Evolutionary conservation across 768 basidiomycete species (phyloP).

Genomic region (Boletus rubescentipes): DNA sequence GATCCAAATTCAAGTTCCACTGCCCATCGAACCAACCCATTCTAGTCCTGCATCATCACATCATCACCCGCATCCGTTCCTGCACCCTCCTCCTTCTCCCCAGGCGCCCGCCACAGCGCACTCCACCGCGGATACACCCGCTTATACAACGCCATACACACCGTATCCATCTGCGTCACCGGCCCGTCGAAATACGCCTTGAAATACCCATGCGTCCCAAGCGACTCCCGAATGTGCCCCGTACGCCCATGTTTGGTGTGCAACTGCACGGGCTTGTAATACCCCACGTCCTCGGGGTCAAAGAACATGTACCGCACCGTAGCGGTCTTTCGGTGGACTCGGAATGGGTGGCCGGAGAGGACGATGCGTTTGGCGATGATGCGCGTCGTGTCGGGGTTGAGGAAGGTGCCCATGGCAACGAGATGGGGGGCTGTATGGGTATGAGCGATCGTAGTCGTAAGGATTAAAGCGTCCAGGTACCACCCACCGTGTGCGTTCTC

Average conservation of each 20-base stretch:
- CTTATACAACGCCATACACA: slow-evolving; percentile 96
- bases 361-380: slow-evolving; percentile 93
- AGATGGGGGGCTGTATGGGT: slow-evolving; percentile 69
- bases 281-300: slow-evolving; percentile 87
- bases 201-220: slow-evolving; percentile 97
- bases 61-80: slow-evolving; percentile 13
- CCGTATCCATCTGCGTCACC: slow-evolving; percentile 94
- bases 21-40: too few relatives aligned
- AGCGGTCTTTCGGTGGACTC: slow-evolving; percentile 94
- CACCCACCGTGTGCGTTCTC: slow-evolving; percentile 60
- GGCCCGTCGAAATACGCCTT: slow-evolving; percentile 95
- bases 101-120: slow-evolving; percentile 43
- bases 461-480: too few relatives aligned
- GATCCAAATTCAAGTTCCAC: background rate
- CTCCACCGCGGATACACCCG: slow-evolving; percentile 91
- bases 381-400: slow-evolving; percentile 87
- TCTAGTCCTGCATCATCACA: slow-evolving; percentile 27
- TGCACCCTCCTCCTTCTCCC: background rate
- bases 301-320: slow-evolving; percentile 99
- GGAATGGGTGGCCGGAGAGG: slow-evolving; percentile 94
- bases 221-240: slow-evolving; percentile 88
- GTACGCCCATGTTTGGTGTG: slow-evolving; percentile 88
- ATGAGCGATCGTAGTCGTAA: too few relatives aligned
- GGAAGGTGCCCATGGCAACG: slow-evolving; percentile 86
- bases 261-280: slow-evolving; percentile 91